A percentile compares a stretch with the other conserved stretches of the same genome.
phyloP scores from a whole-genome alignment of 2,329 filamentous ascomycete genomes.

The Moelleriella libera region DNA sequence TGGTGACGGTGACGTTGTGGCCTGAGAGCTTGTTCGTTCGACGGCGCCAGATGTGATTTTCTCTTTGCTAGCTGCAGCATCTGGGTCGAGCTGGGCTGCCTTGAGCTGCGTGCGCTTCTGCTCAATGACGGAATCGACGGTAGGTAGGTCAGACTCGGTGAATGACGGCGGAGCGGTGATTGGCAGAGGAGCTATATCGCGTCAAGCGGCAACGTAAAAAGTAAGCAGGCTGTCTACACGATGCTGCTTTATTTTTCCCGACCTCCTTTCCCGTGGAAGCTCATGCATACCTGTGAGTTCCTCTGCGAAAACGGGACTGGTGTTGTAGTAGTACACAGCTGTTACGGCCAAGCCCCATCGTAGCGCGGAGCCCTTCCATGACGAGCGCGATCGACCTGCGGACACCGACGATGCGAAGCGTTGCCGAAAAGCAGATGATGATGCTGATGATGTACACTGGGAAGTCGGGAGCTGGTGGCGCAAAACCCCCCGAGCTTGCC shows the following conservation, averaged over 20 bases:
- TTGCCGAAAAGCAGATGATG: conserved; percentile 20
- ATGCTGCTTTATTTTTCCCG: neutral
- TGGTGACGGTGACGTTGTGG: neutral
- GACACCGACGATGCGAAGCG: conserved; percentile 37
- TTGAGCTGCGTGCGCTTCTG: conserved; percentile 40
- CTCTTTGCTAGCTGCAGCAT: neutral
- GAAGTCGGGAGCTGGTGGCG: too few relatives aligned
- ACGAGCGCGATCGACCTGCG: conserved; percentile 53
- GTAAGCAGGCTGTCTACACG: neutral
- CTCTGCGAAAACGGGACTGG: conserved; percentile 74
- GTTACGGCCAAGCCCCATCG: conserved; percentile 66
- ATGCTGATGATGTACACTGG: too few relatives aligned
- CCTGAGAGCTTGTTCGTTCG: neutral
- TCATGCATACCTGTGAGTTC: conserved; percentile 55
- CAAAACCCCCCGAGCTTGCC: conserved; percentile 26
- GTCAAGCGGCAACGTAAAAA: neutral
- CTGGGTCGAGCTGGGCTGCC: conserved; percentile 13
- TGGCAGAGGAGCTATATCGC: conserved; percentile 6
- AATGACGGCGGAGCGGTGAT: conserved; percentile 33
- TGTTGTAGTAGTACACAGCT: conserved; percentile 89
- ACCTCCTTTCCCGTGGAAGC: too few relatives aligned
- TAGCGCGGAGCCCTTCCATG: conserved; percentile 64
- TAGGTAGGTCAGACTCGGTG: conserved; percentile 43
- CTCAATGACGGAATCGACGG: conserved; percentile 53
- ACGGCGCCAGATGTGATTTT: neutral